A percentile compares a stretch with the other conserved stretches of the same genome.
phyloP scores from a whole-genome alignment of 805 yeast genomes.

The Myxozyma udenii region DNA sequence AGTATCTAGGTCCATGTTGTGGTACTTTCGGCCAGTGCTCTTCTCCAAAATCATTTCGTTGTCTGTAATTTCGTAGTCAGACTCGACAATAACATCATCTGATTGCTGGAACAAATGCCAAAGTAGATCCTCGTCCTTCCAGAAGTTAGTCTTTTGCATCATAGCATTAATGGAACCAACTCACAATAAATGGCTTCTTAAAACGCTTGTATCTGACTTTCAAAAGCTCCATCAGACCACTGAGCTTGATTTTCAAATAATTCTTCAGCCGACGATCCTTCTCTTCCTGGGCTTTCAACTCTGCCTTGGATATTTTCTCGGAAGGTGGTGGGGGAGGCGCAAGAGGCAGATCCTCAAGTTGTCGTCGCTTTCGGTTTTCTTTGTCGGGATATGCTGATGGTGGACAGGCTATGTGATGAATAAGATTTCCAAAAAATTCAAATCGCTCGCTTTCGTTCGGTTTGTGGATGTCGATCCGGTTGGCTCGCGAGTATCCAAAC shows the following conservation, averaged over 20 bases:
- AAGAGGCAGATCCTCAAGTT: conserved; percentile 43
- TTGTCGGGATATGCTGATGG: conserved; percentile 72
- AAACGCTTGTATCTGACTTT: conserved; percentile 84
- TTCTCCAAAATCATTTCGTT: conserved; percentile 79
- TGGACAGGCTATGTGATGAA: conserved; percentile 56
- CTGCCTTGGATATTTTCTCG: conserved; percentile 43
- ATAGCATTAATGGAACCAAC: conserved; percentile 1
- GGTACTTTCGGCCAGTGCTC: conserved; percentile 65
- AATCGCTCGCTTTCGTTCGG: conserved; percentile 51
- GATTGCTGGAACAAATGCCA: conserved; percentile 73
- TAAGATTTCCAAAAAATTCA: conserved; percentile 55
- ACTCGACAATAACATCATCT: conserved; percentile 36
- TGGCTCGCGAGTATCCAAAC: conserved; percentile 57
- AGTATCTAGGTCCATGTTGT: conserved; percentile 89
- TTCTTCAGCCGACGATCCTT: conserved; percentile 81
- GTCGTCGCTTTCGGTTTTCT: conserved; percentile 45
- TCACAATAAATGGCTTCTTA: conserved; percentile 77
- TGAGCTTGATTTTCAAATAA: conserved; percentile 75
- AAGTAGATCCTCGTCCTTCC: conserved; percentile 55
- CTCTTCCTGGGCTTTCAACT: conserved; percentile 49
- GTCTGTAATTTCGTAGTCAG: conserved; percentile 33
- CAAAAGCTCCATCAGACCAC: conserved; percentile 85
- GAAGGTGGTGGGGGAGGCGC: conserved; percentile 39
- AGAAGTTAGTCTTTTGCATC: background rate
- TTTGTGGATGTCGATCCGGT: conserved; percentile 45